Conservation (phyloP, 2,329 filamentous ascomycete genomes). For the Ophiosphaerella korrae region DNA sequence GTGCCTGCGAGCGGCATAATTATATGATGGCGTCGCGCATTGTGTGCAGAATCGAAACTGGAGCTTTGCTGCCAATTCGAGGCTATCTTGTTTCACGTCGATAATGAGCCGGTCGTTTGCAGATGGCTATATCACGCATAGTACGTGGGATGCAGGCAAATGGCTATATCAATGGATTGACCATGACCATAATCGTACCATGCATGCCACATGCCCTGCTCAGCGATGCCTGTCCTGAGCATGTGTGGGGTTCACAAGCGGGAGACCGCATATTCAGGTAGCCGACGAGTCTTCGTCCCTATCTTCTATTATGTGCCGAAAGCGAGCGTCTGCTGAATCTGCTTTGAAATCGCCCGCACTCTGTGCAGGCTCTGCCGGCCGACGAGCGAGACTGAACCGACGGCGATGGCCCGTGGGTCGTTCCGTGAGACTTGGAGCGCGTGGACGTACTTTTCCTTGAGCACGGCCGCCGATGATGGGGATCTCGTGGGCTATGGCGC, state of each 20-base stretch:
- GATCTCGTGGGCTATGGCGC: slow-evolving; percentile 62
- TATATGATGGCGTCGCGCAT: too few relatives aligned
- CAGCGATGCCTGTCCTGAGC: neutral
- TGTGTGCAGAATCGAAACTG: too few relatives aligned
- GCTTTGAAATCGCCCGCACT: slow-evolving; percentile 22
- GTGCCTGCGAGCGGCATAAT: too few relatives aligned
- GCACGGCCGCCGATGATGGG: slow-evolving; percentile 66
- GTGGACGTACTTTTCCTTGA: slow-evolving; percentile 62
- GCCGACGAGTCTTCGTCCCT: slow-evolving; percentile 10
- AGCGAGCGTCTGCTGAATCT: slow-evolving; percentile 34
- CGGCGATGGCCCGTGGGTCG: slow-evolving; percentile 58
- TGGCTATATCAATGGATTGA: neutral
- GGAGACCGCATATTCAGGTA: neutral
- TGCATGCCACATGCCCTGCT: neutral
- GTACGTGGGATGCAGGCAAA: too few relatives aligned
- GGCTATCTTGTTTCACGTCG: too few relatives aligned
- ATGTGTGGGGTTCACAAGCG: neutral
- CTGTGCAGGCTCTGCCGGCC: slow-evolving; percentile 24
- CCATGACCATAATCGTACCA: neutral
- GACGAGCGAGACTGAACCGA: slow-evolving; percentile 50
- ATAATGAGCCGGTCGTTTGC: too few relatives aligned
- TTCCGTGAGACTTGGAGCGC: slow-evolving; percentile 66
- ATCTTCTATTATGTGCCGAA: slow-evolving; percentile 30
- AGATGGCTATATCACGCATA: too few relatives aligned
- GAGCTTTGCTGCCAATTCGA: too few relatives aligned